phyloP scores from a whole-genome alignment of 805 yeast species.

The Candida boleticola region DNA sequence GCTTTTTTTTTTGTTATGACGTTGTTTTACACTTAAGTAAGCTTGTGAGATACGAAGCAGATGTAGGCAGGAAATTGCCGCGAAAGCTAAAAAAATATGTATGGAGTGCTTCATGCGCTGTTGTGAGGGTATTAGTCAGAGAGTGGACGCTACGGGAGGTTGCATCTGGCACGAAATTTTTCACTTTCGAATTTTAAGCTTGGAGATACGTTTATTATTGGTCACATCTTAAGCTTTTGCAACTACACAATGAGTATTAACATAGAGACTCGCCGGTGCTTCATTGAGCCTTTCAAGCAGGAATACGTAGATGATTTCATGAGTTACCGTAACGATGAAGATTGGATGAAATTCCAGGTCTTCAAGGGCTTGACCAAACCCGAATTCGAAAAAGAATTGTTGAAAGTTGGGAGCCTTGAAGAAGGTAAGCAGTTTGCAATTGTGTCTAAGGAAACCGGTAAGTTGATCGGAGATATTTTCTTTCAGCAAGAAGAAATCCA shows the following conservation, averaged over 20 bases:
- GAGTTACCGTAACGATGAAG: neutral
- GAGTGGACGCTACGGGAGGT: too few species aligned
- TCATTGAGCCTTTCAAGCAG: neutral
- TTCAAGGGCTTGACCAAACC: neutral
- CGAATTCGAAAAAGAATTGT: neutral
- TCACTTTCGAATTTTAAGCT: too few species aligned
- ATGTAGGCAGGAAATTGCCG: too few species aligned
- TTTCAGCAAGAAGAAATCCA: neutral
- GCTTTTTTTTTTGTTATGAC: too few species aligned
- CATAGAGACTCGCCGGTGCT: neutral
- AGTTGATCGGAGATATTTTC: neutral
- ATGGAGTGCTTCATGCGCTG: too few species aligned
- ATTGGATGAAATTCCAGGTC: neutral
- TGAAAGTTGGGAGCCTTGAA: neutral
- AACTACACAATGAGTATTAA: neutral
- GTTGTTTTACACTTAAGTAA: too few species aligned
- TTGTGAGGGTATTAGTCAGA: too few species aligned
- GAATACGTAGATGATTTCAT: neutral
- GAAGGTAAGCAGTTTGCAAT: neutral
- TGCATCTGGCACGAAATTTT: too few species aligned
- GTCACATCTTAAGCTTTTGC: too few species aligned
- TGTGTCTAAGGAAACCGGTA: neutral
- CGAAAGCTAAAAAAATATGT: too few species aligned
- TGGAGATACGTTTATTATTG: too few species aligned
- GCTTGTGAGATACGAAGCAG: too few species aligned